Evolutionary conservation across 495 filamentous ascomycete genomes (phyloP), one percentile per base, ranked within the genome.

Genomic region (Tetracladium marchalianum): DNA sequence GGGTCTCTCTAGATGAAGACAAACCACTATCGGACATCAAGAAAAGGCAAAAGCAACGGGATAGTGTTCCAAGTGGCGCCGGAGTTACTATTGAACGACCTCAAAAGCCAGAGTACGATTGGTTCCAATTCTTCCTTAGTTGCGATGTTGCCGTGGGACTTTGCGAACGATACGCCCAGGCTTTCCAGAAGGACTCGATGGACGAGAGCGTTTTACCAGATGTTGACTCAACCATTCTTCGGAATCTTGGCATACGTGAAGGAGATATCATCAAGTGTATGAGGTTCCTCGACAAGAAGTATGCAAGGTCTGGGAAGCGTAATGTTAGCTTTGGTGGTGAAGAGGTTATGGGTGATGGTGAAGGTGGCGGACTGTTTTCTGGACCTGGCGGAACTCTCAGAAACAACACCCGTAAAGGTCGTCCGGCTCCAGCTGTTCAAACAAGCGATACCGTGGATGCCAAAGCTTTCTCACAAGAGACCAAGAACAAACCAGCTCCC

Each of bases 101-200:
- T 10, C 63, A 79, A 60, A 77, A 79, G 55, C 67, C 78, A 8
- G 81, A 89, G 36, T 95, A 97, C 57, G 92, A 99, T 62, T 99
- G 92, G 92, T 99, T 97, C 58, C 87, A 95, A 53, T 97, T 99
- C 66, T 99, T 99, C 70, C 68, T 99, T 17, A 75, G 79, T 46
- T 88, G 89, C 59, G 92, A 93, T 27, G 86, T 97, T 47, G 84
- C 85, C 44, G 84, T 87, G 31, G 84, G 90, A 54, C 82, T 92
- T 37, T 97, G 92, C 64, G 89, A 96, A 62, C 76, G 93, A 34
- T 99, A 99, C 59, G 81, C 92, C 5, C 81, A 85, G 56, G 85
- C 85, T 9, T 97, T 99, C 55, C 57, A 73, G 24, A 80, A 79
- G 57, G 92, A 99, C 58, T 90, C 89, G 11, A 97, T 99, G 87